Percentiles rank a stretch among this genome's conserved stretches.
Evolutionary conservation across 768 basidiomycete species (phyloP).

Genomic region (Naganishia kalamii): DNA sequence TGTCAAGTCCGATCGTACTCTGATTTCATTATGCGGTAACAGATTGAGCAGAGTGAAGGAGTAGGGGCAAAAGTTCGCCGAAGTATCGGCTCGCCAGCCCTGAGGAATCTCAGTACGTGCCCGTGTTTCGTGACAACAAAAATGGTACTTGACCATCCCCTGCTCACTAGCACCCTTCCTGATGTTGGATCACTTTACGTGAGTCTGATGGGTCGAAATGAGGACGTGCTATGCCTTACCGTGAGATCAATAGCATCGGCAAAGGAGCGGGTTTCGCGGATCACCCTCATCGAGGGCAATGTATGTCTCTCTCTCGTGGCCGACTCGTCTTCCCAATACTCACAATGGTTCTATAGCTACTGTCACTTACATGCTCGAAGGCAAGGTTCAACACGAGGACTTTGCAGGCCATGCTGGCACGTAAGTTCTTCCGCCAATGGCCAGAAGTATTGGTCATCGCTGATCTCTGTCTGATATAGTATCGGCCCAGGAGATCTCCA

Average conservation of each 20-base stretch:
- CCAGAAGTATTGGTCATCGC: conserved; percentile 59
- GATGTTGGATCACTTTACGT: conserved; percentile 58
- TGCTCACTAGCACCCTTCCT: conserved; percentile 1
- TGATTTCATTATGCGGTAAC: neutral
- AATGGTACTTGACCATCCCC: neutral
- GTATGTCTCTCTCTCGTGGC: neutral
- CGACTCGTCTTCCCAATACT: no score
- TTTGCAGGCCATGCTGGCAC: conserved; percentile 56
- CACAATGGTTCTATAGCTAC: conserved; percentile 54
- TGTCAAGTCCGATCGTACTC: neutral
- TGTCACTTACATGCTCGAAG: conserved; percentile 77
- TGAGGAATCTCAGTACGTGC: conserved; percentile 66
- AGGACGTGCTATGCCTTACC: neutral
- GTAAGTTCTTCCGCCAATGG: conserved; percentile 22
- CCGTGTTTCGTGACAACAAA: neutral
- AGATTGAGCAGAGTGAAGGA: conserved; percentile 51
- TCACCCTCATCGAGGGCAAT: conserved; percentile 86
- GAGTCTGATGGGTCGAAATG: conserved; percentile 52
- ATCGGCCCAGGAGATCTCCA: conserved; percentile 72
- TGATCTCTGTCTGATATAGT: conserved; percentile 22
- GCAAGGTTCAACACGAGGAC: conserved; percentile 79
- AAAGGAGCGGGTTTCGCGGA: conserved; percentile 65
- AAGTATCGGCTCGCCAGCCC: conserved; percentile 67
- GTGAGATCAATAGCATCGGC: neutral
- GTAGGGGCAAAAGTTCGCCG: conserved; percentile 75